Base-by-base conservation (phyloP, 768 basidiomycete species). In the Tulasnella sp. region DNA sequence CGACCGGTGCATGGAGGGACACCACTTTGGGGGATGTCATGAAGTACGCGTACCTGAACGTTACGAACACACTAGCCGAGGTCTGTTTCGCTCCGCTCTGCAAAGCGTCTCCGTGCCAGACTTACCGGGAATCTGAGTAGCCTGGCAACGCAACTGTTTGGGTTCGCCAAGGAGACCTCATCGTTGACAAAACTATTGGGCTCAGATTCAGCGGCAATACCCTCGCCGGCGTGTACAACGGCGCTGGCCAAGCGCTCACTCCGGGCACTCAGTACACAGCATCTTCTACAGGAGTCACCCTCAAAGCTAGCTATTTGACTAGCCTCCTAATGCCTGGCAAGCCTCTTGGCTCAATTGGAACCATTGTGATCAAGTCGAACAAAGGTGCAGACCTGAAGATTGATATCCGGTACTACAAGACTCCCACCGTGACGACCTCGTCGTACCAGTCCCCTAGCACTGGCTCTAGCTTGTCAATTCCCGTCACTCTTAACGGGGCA, bases 361-460 rank as follows among this genome's bases (percentile, higher is more conserved):
- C 32, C 5, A 48, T 73, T 42, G 46, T 73, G n/a, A 73, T 73
- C 71, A 73, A 73, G 71, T 73, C 71, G n/a, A 42, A 42, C 71
- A 1, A 40, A 32, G 71, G 71, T 15, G 71, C 71, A 15, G 32
- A 73, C 46, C 26, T 73, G 10, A 42, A 73, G 39, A 73, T 35
- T 35, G 35, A 35, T 35, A 35, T 35, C 35, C 35, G 70, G 70
- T 44, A 20, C 18, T 71, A 71, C 42, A 39, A 39, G 23, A 71
- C 70, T 4, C 70, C 70, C 2, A 71, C 70, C 2, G 42, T 71
- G 10, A 23, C 70, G 37, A 44, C 70, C 16, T 71, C 70, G 18
- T n/a, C 37, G 16, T 71, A 40, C n/a, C 37, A 39, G 7, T 71
- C 70, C 42, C 70, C 70, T 2, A 71, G n/a, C 20, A 35, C 70